phyloP scores from a whole-genome alignment of 2,329 filamentous ascomycete genomes.

The Monosporascus ibericus region DNA sequence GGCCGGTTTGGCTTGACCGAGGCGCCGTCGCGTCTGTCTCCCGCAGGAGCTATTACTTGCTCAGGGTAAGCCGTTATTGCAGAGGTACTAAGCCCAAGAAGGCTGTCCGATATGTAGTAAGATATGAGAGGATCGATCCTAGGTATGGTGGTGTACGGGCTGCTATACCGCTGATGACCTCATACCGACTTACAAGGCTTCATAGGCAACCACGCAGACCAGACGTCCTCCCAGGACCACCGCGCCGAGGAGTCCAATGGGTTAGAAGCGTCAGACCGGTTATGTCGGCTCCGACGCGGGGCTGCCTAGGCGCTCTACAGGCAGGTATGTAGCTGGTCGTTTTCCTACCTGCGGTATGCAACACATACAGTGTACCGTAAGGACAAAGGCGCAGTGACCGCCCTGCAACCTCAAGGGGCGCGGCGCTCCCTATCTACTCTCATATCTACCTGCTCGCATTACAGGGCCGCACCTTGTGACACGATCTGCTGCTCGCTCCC shows the following conservation, averaged over 20 bases:
- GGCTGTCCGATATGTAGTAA: background rate
- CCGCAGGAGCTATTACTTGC: background rate
- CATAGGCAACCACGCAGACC: background rate
- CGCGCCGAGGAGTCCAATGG: background rate
- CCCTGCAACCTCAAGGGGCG: too few species aligned
- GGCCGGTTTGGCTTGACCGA: too few species aligned
- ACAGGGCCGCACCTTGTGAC: too few species aligned
- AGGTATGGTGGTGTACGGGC: background rate
- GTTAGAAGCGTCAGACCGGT: background rate
- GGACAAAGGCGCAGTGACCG: too few species aligned
- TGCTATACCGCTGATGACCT: background rate
- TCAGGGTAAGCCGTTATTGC: background rate
- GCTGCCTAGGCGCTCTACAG: background rate
- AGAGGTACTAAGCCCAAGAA: background rate
- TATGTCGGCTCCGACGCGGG: background rate
- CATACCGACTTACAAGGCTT: background rate
- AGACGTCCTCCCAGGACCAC: background rate
- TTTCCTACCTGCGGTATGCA: background rate
- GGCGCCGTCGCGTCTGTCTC: background rate
- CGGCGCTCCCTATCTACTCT: too few species aligned
- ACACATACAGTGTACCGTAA: too few species aligned
- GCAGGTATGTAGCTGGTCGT: background rate
- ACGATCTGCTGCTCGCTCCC: too few species aligned
- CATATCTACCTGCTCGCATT: too few species aligned
- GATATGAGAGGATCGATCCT: background rate